Conservation (phyloP, 495 filamentous ascomycete species). For the Lentithecium fluviatile region DNA sequence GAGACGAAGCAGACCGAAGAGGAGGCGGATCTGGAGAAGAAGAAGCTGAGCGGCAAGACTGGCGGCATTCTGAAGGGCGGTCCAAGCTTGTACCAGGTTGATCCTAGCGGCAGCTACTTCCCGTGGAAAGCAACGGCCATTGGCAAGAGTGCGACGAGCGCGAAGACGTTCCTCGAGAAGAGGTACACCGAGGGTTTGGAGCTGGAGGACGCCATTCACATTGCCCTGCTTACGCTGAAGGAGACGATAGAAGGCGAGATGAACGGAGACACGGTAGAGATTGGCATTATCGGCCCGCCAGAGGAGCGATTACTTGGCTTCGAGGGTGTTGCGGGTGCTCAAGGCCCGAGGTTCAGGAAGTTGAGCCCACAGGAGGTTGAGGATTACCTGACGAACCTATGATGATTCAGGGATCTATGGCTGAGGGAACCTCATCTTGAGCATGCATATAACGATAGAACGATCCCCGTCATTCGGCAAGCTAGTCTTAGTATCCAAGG, state of each 20-base stretch:
- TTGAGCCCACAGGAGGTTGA: conserved; percentile 96
- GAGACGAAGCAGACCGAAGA: conserved; percentile 48
- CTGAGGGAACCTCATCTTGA: background rate
- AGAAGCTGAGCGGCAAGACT: conserved; percentile 72
- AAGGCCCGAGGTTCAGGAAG: conserved; percentile 92
- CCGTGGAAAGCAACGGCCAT: conserved; percentile 99
- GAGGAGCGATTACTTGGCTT: conserved; percentile 89
- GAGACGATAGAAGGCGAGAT: conserved; percentile 99
- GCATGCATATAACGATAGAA: background rate
- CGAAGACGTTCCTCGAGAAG: conserved; percentile 99
- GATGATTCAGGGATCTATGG: conserved; percentile 15
- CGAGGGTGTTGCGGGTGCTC: conserved; percentile 85
- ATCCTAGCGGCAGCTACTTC: conserved; percentile 95
- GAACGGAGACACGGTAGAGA: conserved; percentile 98
- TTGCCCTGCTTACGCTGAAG: conserved; percentile 95
- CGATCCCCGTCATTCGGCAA: background rate
- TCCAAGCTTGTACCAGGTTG: conserved; percentile 96
- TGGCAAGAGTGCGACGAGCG: conserved; percentile 95
- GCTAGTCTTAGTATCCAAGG: background rate
- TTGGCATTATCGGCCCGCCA: conserved; percentile 93
- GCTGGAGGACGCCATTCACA: conserved; percentile 97
- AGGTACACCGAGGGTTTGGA: conserved; percentile 95
- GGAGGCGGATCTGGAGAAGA: conserved; percentile 61
- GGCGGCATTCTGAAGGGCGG: conserved; percentile 94
- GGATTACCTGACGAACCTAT: conserved; percentile 97